Evolutionary conservation across 192 early-diverging fungal species (phyloP), one percentile per base, ranked within the genome.

Genomic region (Dissophora ornata): DNA sequence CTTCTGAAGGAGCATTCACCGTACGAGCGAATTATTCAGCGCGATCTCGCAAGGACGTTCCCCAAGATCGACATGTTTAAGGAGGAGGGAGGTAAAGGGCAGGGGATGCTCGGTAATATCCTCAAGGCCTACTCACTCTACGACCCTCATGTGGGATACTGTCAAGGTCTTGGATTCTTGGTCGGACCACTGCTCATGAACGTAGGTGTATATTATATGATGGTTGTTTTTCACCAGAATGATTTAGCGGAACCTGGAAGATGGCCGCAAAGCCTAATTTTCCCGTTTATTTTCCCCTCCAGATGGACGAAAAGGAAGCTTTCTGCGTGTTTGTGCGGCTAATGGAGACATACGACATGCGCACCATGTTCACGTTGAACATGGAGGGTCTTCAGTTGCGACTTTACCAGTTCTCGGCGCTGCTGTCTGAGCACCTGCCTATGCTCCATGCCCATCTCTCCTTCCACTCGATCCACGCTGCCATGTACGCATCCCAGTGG

Each of bases 401-500:
- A 5, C 84, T 96, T 36, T 93, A 89, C 70, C 96, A 98, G 79
- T 97, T 96, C 78, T 89, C 92, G 32, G 70, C 82, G 29, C 79
- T 98, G 57, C 80, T 96, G 19, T 63, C 84, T 1, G 91, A 96
- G 70, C 82, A 90, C 10, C 78, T 92, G 19, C 97, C 96, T 8
- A 79, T 83, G 26, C 82, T 97, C n/a, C 81, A 82, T 53, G 81
- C 86, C 22, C 97, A 99, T 71, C 81, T 99, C 24, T 82, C 85
- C 0, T 50, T 59, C 29, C 88, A 91, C 36, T 89, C 90, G 16
- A 87, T 96, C 30, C 83, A 90, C 53, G 85, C 91, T 0, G 91
- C 90, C 49, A 97, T 96, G 94, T 99, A 94, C 61, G 96, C 94
- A 7, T 94, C 95, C 0, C 95, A 96, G 66, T 99, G 97, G 97